Evolutionary conservation across 108 stramenopile genomes (phyloP), one percentile per base, ranked within the genome.

Genomic region (Stephanodiscus minutulus): DNA sequence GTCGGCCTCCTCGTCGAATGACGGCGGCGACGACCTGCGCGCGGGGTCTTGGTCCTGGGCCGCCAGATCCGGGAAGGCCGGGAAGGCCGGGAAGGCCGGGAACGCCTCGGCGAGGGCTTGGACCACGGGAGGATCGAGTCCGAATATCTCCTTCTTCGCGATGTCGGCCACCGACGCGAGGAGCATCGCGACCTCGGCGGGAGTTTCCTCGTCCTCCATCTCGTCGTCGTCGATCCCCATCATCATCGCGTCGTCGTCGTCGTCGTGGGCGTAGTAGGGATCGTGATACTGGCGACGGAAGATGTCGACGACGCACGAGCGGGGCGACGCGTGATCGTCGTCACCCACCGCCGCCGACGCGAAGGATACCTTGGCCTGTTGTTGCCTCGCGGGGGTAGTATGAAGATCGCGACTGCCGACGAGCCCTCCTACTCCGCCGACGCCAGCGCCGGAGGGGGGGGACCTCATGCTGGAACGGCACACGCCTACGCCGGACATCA

Each of bases 151-250:
- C 24, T 65, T 74, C 9, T 69, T 52, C 15, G 72, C 78, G 41
- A 83, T 83, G 50, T 48, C 56, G n/a, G 78, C 58, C 8, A 83
- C 58, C n/a, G 74, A 75, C 4, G 79, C 46, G 29, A 83, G 82
- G 44, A 83, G 74, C 52, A 67, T 68, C 57, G 82, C 82, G 15
- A 73, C 73, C 29, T 76, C 72, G 31, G 66, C 74, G 3, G 79
- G 78, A 2, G 78, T 59, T 57, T 74, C 68, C 60, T 76, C 79
- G 1, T 66, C 66, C 5, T 69, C 27, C 31, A 44, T 61, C 22
- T 39, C 37, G 0, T 48, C 59, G 43, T 39, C 36, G 6, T 55
- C 60, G 33, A 29, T 61, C 28, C 39, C 33, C 10, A 35, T 61
- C 60, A 33, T 9, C 43, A 47, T 29, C 41, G 7, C 27, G 24